Conservation (phyloP, 2,329 filamentous ascomycete species). For the Lasiodiplodia hormozganensis region DNA sequence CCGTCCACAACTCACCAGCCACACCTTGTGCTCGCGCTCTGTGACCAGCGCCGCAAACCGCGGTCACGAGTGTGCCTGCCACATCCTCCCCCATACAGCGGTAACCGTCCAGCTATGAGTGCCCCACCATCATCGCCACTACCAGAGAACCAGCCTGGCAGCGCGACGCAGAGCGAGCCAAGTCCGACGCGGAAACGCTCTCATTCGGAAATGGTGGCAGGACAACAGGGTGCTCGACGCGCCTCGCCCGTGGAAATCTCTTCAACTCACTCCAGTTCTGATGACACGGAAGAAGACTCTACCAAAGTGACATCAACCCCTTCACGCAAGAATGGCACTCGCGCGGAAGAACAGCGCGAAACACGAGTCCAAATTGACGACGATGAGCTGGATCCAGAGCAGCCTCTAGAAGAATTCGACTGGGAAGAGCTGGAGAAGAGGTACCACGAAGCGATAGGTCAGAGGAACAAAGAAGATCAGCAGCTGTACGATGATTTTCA, state of each 20-base stretch:
- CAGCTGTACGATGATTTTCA: constrained; percentile 72
- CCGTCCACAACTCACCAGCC: constrained; percentile 15
- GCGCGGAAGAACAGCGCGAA: constrained; percentile 32
- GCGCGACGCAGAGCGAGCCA: not conserved
- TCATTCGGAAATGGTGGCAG: constrained; percentile 35
- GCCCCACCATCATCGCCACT: not conserved
- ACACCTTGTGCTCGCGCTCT: constrained; percentile 13
- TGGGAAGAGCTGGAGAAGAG: constrained; percentile 78
- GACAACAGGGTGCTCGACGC: constrained; percentile 8
- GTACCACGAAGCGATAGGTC: constrained; percentile 70
- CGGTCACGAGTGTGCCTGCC: not conserved
- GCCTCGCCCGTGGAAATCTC: not conserved
- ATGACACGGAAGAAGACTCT: not conserved
- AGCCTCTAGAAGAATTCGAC: constrained; percentile 64
- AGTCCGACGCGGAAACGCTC: constrained; percentile 22
- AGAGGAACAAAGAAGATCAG: constrained; percentile 69
- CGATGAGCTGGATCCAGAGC: constrained; percentile 16
- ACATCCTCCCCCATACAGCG: not conserved
- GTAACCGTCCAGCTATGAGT: not conserved
- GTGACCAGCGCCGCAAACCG: not conserved
- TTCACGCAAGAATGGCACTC: not conserved
- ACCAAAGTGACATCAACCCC: not conserved
- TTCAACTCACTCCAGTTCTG: not conserved
- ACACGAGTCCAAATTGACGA: constrained; percentile 29
- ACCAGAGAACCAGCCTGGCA: not conserved